Evolutionary conservation across 306 rosid genomes (phyloP).

Genomic region (Gastrolobium villosum): DNA sequence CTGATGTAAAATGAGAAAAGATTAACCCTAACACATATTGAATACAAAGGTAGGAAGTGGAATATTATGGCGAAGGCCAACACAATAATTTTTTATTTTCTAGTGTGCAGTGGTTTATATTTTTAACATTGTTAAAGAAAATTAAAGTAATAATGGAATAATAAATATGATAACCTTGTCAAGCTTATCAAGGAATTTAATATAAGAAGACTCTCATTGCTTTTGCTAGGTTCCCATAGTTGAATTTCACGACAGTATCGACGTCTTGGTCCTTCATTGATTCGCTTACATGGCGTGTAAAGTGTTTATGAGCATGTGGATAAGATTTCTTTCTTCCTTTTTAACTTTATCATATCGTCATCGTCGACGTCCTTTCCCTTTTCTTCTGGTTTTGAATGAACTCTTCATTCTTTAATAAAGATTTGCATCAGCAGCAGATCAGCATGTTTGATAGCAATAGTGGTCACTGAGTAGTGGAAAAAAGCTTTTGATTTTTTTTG

Average conservation of each 20-base stretch:
- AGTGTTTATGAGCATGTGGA: constrained; percentile 56
- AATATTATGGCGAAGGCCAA: constrained; percentile 25
- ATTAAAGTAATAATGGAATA: constrained; percentile 8
- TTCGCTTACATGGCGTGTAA: constrained; percentile 70
- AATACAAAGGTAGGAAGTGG: constrained; percentile 41
- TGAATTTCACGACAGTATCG: constrained; percentile 41
- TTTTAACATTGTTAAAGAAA: constrained; percentile 26
- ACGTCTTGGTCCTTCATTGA: constrained; percentile 47
- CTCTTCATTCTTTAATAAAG: constrained; percentile 59
- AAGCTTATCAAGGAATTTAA: constrained; percentile 52
- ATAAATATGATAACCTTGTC: constrained; percentile 43
- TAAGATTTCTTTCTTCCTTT: constrained; percentile 58
- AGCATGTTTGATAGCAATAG: constrained; percentile 45
- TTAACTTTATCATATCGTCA: constrained; percentile 44
- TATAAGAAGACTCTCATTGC: constrained; percentile 47
- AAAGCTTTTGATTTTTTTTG: constrained; percentile 38
- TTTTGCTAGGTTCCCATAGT: constrained; percentile 14
- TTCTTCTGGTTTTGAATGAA: constrained; percentile 39
- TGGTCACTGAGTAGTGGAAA: constrained; percentile 8
- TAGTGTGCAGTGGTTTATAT: not conserved
- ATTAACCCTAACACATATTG: too few relatives aligned
- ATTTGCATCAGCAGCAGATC: constrained; percentile 59
- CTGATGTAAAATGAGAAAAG: too few relatives aligned
- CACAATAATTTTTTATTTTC: constrained; percentile 5
- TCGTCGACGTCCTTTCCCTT: constrained; percentile 42